These are phyloP conservation scores for Cladorrhinum samala DNA, from an alignment of 495 filamentous ascomycete genomes.

Conservation along the genomic window DNA sequence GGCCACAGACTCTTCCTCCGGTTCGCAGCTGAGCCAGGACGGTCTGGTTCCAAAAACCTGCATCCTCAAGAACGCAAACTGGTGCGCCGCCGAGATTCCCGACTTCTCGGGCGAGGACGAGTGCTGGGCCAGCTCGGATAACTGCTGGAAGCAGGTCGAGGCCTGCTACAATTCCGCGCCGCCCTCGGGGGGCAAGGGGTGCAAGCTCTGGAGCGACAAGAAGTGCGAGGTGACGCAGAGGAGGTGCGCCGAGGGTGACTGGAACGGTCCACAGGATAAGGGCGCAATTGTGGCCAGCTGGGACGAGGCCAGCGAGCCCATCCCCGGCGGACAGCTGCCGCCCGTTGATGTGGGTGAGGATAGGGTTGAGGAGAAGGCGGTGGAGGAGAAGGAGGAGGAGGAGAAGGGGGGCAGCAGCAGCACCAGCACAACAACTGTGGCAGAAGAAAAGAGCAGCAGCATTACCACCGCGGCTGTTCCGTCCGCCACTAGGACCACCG, in stretches of 20 bases:
- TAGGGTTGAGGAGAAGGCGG: neutral
- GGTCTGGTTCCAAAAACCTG: constrained; percentile 47
- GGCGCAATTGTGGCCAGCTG: constrained; percentile 36
- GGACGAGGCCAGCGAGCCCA: neutral
- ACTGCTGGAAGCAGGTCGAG: constrained; percentile 53
- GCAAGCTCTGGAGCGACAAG: constrained; percentile 48
- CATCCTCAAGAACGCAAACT: constrained; percentile 62
- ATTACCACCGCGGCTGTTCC: too few species aligned
- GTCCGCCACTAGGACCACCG: too few species aligned
- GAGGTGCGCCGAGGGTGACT: constrained; percentile 42
- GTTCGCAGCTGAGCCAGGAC: too few species aligned
- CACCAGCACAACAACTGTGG: neutral
- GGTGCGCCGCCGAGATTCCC: constrained; percentile 57
- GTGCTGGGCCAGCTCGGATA: constrained; percentile 51
- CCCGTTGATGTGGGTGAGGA: constrained; percentile 4
- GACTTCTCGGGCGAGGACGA: constrained; percentile 45
- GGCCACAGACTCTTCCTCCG: too few species aligned
- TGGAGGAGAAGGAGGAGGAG: neutral
- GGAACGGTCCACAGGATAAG: constrained; percentile 54
- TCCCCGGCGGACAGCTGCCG: constrained; percentile 10
- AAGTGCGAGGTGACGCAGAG: constrained; percentile 52
- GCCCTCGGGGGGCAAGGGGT: constrained; percentile 52
- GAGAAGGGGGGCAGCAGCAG: neutral
- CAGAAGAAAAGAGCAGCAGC: too few species aligned
- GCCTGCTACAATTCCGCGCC: constrained; percentile 52